Evolutionary conservation across 2,329 filamentous ascomycete genomes (phyloP), one percentile per base, ranked within the genome.

Genomic region (Grosmannia penicillata): DNA sequence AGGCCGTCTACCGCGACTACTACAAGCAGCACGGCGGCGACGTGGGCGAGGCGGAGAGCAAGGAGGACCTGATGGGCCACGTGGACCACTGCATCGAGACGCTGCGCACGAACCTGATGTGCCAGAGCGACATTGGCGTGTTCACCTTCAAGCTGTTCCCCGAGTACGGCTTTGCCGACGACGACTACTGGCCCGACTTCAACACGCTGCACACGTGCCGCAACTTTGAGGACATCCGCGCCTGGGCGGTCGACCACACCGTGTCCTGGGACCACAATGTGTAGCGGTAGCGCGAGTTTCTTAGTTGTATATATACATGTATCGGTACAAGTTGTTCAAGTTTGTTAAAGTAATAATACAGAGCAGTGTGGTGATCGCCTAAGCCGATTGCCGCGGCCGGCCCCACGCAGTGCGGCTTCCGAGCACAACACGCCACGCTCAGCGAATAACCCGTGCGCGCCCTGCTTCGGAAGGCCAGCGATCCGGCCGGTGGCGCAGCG

Each of bases 11-110:
- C 48, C 63, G 59, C 41, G 63, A 66, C 7, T 65, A 70, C 45
- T 72, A 71, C 48, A 46, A 55, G 33, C 54, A 60, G 6, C 51
- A 62, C 5, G 64, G 62, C 10, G 66, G 67, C 5, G 66, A 72
- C 25, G 63, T 69, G 25, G 48, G 45, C 36, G 49, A 44, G 13
- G 56, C 59, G 9, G 60, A 55, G n/a, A 55, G 60, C 6, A 33
- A 51, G 27, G 53, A 62, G 36, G 59, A 62, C 31, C 48, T 70
- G 33, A 50, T 56, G 40, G 60, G 59, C 32, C 65, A 70, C 35
- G 53, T 65, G 14, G 66, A 72, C 49, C 66, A 71, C 48, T 72
- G 68, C 53, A 61, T 70, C 43, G 68, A 72, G 46, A 61, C 69
- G 5, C 50, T 73, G 28, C 53, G 69, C 7, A 57, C 66, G 45